Evolutionary conservation across 345 rosid species (phyloP).

Genomic region (Hibiscus trionum): DNA sequence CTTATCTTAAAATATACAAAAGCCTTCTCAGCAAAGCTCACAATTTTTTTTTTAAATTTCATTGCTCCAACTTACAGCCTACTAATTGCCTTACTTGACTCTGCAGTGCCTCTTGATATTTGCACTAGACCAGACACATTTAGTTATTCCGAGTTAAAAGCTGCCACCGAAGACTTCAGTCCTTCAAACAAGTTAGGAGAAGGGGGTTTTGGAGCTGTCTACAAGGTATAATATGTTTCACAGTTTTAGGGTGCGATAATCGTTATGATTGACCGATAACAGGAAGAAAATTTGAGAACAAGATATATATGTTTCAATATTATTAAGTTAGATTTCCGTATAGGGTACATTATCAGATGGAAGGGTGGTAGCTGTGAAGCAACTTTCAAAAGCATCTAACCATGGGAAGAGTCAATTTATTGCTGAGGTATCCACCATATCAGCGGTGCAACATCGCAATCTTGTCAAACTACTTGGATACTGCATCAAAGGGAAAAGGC

Average conservation of each 20-base stretch:
- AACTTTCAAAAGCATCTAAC: constrained; percentile 24
- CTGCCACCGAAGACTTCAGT: constrained; percentile 28
- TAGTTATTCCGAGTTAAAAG: constrained; percentile 24
- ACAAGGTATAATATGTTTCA: constrained; percentile 19
- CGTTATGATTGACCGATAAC: too few species aligned
- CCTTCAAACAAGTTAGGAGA: constrained; percentile 30
- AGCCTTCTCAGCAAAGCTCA: too few species aligned
- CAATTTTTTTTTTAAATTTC: too few species aligned
- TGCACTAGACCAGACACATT: constrained; percentile 22
- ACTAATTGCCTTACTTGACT: neutral
- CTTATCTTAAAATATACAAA: neutral
- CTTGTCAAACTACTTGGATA: constrained; percentile 63
- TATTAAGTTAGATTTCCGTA: too few species aligned
- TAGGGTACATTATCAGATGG: constrained; percentile 33
- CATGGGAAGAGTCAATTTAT: constrained; percentile 31
- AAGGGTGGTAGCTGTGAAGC: constrained; percentile 30
- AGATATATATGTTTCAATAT: too few species aligned
- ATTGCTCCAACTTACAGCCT: too few species aligned
- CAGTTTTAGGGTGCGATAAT: too few species aligned
- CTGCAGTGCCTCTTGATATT: constrained; percentile 22
- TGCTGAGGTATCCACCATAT: constrained; percentile 25
- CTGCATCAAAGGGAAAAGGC: constrained; percentile 50
- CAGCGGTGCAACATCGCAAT: constrained; percentile 59
- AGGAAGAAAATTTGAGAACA: too few species aligned
- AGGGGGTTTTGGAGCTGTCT: constrained; percentile 33